Base-by-base conservation (phyloP, 2,329 filamentous ascomycete genomes). In the Aureobasidium vineae region DNA sequence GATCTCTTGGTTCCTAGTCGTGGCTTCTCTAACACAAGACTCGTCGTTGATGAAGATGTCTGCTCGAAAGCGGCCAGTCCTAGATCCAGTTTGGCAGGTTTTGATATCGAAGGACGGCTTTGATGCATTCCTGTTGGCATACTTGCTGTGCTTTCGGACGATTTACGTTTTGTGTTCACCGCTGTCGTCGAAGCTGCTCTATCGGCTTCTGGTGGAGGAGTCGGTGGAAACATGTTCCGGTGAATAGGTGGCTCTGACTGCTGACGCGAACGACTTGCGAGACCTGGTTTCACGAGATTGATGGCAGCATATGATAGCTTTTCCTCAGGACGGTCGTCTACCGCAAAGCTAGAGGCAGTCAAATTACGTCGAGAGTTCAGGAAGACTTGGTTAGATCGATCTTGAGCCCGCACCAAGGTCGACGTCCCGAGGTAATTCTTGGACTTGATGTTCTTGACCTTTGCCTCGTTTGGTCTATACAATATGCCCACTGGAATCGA, bases 371-470 rank as follows among this genome's bases (percentile, higher is more conserved):
- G 68, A 26, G 73, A 69, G 47, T 75, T 70, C 7, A 61, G 41
- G 28, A 68, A 50, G 13, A 67, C 65, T 19, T 65, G 69, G 52
- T 72, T 72, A 16, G 71, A 66, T 49, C 31, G 11, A 31, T 54
- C 49, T 33, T 75, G 73, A 31, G 93, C 90, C 28, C 95, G 95
- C 10, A 99, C 91, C 40, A 99, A 83, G 68, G 92, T 87, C n/a
- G 95, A 92, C 78, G 97, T 97, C 68, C 95, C 95, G 3, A 99
- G 87, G 73, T 99, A 99, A 75, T 99, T 93, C 77, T 98, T 98
- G 26, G 92, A 91, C 82, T 97, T 97, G 73, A 99, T 82, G 74
- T 99, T 99, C 79, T 96, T 96, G 71, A 99, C 95, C 79, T 99
- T 99, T 70, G 95, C 93, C 74, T 96, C 93, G 75, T 97, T 98